phyloP scores from a whole-genome alignment of 1,284 basidiomycete genomes.

The Tetrapyrgos nigripes region DNA sequence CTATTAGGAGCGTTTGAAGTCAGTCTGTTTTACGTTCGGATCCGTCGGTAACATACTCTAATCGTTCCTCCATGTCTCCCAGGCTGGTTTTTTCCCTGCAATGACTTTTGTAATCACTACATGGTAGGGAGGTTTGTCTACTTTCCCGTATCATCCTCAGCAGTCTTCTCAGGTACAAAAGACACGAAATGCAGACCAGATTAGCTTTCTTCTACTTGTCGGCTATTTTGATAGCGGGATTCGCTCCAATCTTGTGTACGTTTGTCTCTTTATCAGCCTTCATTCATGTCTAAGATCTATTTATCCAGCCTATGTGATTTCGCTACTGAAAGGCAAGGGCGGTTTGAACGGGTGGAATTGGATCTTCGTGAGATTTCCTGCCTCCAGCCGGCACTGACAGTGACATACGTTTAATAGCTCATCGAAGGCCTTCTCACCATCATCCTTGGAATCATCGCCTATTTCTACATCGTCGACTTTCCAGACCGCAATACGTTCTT shows the following conservation, averaged over 20 bases:
- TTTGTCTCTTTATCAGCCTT: not conserved
- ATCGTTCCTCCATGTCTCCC: too few species aligned
- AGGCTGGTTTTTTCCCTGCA: constrained; percentile 23
- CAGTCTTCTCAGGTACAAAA: constrained; percentile 13
- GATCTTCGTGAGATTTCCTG: constrained; percentile 15
- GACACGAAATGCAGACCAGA: constrained; percentile 20
- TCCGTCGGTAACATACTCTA: not conserved
- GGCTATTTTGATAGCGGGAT: constrained; percentile 19
- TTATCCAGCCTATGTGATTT: constrained; percentile 15
- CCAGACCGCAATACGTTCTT: constrained; percentile 16
- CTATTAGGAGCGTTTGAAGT: constrained; percentile 34
- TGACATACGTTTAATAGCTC: constrained; percentile 2
- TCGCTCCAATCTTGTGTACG: constrained; percentile 16
- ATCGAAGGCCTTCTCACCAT: constrained; percentile 16
- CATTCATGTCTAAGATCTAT: not conserved
- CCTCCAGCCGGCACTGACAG: too few species aligned
- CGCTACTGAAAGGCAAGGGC: constrained; percentile 11
- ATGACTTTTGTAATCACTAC: constrained; percentile 22
- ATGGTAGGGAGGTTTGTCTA: constrained; percentile 10
- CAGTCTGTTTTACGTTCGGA: not conserved
- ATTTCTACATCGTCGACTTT: constrained; percentile 13
- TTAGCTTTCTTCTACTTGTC: constrained; percentile 19
- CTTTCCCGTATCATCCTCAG: not conserved
- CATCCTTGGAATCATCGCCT: constrained; percentile 6
- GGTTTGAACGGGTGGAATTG: constrained; percentile 15